Evolutionary conservation across 1,139 yeast species (phyloP), one percentile per base, ranked within the genome.

Genomic region (Yamadazyma triangularis): DNA sequence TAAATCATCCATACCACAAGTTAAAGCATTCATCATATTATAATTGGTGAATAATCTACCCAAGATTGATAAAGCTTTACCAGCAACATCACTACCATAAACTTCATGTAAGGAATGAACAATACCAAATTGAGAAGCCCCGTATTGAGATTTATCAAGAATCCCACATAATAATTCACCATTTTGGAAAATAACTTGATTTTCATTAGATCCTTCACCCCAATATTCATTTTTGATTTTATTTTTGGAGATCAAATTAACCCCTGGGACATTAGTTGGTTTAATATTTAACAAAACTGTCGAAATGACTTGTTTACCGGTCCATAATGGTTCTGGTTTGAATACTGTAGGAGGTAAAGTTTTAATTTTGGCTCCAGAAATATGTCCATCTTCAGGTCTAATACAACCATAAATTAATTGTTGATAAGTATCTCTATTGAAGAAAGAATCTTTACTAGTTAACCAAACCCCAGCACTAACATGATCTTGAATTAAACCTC

Each of bases 1-100:
- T 58, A 93, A 73, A 63, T 93, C 99, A 56, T 93, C 99, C 98
- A 93, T 93, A 73, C 99, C 98, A 79, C 99, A 93, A 8, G 98
- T 91, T 53, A 93, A 85, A 2, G 96, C 98, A 35, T 87, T 83
- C 67, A 79, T 74, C 76, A 84, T 91, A 49, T 83, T 88, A 58
- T 88, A 93, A 56, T 87, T 87, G 26, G 99, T 93, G 64, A 93
- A 91, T 36, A 93, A 69, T 53, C 98, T 77, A 42, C 98, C 98
- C 40, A 93, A 70, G 20, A 91, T 94, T 36, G 95, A 83, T 34
- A 93, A 69, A 8, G 93, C 75, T 52, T 85, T 80, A 38, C 97
- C 96, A 16, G 98, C 96, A 49, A 82, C 77, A 30, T 74, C 77
- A 18, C 96, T 80, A 10, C 98, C 98, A 56, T 91, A 93, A 14